Evolutionary conservation across 306 rosid species (phyloP).

Genomic region (Alnus rubra): DNA sequence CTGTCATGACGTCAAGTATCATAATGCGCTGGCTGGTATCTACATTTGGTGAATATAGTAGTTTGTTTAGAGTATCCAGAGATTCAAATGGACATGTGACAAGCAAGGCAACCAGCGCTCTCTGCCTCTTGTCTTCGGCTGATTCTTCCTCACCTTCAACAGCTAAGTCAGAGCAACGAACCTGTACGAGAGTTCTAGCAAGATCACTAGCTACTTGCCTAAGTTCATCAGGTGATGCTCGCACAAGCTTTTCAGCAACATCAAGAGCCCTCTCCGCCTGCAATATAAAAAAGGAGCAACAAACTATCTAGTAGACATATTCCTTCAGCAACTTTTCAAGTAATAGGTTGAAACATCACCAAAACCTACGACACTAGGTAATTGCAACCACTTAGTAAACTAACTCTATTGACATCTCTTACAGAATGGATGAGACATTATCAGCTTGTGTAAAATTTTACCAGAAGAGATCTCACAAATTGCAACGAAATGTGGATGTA

Average conservation of each 20-base stretch:
- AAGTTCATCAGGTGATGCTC: slow-evolving; percentile 95
- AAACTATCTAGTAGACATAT: slow-evolving; percentile 12
- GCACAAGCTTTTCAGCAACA: slow-evolving; percentile 78
- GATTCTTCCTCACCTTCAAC: slow-evolving; percentile 92
- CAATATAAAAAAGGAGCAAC: slow-evolving; percentile 22
- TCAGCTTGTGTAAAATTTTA: background rate
- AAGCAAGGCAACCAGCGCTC: slow-evolving; percentile 73
- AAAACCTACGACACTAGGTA: slow-evolving; percentile 9
- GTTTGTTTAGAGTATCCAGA: slow-evolving; percentile 65
- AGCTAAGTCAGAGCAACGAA: slow-evolving; percentile 89
- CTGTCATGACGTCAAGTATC: slow-evolving; percentile 93
- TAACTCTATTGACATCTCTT: background rate
- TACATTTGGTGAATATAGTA: slow-evolving; percentile 82
- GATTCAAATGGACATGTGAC: slow-evolving; percentile 77
- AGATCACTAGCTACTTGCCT: slow-evolving; percentile 76
- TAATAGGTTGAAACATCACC: background rate
- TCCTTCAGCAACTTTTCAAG: background rate
- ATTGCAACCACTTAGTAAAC: slow-evolving; percentile 16
- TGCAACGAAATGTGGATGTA: slow-evolving; percentile 25
- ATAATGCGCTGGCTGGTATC: slow-evolving; percentile 90
- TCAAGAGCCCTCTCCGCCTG: slow-evolving; percentile 92
- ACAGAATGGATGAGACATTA: no score
- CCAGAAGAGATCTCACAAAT: slow-evolving; percentile 24
- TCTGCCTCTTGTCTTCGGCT: slow-evolving; percentile 83
- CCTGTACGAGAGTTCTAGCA: slow-evolving; percentile 76